phyloP scores from a whole-genome alignment of 2,329 filamentous ascomycete species.

The Fusarium sp. region DNA sequence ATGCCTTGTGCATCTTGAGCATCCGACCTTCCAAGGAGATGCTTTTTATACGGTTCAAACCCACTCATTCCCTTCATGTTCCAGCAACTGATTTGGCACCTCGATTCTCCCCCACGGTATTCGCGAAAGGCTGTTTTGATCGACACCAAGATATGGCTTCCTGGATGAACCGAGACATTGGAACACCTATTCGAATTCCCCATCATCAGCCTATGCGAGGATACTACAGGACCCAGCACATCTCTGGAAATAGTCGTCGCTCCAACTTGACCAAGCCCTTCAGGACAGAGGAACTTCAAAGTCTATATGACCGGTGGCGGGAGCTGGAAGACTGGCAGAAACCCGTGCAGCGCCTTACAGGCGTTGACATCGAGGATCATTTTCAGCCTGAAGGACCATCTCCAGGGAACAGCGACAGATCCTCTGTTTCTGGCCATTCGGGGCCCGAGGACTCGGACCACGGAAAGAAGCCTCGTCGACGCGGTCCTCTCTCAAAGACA shows the following conservation, averaged over 20 bases:
- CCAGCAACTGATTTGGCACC: background rate
- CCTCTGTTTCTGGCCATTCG: background rate
- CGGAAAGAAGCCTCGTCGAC: conserved; percentile 4
- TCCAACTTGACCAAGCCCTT: background rate
- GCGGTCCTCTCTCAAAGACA: conserved; percentile 14
- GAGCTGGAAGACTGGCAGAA: conserved; percentile 11
- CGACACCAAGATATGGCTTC: background rate
- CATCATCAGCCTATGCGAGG: background rate
- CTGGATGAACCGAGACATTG: background rate
- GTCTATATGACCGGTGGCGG: conserved; percentile 26
- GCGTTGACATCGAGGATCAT: background rate
- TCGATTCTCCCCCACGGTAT: background rate
- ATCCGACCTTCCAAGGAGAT: background rate
- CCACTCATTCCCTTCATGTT: background rate
- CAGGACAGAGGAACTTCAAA: conserved; percentile 21
- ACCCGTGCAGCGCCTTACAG: background rate
- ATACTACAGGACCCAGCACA: background rate
- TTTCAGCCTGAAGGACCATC: conserved; percentile 4
- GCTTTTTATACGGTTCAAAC: background rate
- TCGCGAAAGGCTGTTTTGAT: background rate
- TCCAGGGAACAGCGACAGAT: conserved; percentile 2
- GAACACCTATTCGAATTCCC: background rate
- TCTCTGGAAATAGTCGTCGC: background rate
- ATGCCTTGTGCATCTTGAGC: background rate
- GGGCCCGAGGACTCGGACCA: conserved; percentile 6